These are phyloP conservation scores for Alternaria sp. DNA, from an alignment of 2,329 filamentous ascomycete genomes.

Conservation along the genomic window DNA sequence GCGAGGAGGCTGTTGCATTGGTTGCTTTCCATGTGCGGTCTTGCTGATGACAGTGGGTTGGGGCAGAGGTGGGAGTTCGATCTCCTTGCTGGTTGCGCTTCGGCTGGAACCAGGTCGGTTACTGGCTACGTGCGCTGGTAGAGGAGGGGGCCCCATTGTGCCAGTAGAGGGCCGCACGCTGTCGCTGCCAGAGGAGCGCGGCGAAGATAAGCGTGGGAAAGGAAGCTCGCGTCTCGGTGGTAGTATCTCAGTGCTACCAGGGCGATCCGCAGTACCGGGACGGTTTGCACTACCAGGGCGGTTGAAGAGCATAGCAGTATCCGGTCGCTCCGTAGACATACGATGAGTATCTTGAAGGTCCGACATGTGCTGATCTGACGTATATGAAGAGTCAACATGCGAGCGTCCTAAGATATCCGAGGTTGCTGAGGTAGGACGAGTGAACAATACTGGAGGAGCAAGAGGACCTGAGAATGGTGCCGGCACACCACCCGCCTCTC, in stretches of 20 bases:
- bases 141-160: conserved; percentile 41
- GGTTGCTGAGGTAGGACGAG: conserved; percentile 31
- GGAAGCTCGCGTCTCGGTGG: conserved; percentile 50
- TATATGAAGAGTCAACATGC: neutral
- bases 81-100: conserved; percentile 15
- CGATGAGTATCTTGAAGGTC: conserved; percentile 10
- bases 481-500: neutral
- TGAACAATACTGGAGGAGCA: conserved; percentile 34
- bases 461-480: conserved; percentile 18
- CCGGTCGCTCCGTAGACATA: conserved; percentile 16
- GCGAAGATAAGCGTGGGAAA: conserved; percentile 43
- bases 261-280: conserved; percentile 5
- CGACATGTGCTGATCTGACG: conserved; percentile 1
- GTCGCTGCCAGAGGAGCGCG: conserved; percentile 34
- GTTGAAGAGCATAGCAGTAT: conserved; percentile 23
- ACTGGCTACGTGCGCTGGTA: conserved; percentile 30
- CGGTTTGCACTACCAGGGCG: conserved; percentile 7
- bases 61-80: conserved; percentile 46
- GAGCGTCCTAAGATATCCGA: conserved; percentile 14
- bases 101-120: conserved; percentile 28
- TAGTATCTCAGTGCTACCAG: conserved; percentile 24
- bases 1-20: conserved; percentile 6
- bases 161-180: conserved; percentile 26
- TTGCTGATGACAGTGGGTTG: conserved; percentile 38
- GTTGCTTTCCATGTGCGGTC: conserved; percentile 2